These are phyloP conservation scores for Ophiostoma quercus DNA, from an alignment of 2,329 filamentous ascomycete genomes.

Conservation along the genomic window DNA sequence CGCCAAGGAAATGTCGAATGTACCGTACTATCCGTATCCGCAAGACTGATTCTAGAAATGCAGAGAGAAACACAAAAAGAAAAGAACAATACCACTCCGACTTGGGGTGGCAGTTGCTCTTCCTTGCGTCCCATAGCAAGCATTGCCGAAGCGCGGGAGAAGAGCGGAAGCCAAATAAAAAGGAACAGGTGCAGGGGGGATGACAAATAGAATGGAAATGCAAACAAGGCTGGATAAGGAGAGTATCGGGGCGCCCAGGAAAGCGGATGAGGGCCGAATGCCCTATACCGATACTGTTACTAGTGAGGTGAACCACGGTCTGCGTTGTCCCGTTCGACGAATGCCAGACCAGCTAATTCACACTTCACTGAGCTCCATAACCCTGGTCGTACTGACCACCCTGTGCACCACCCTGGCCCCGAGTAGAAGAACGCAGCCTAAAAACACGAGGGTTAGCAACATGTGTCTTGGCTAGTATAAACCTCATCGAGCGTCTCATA, in stretches of 20 bases:
- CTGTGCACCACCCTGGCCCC: constrained; percentile 43
- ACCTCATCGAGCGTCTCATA: constrained; percentile 6
- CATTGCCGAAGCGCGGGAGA: not conserved
- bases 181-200: not conserved
- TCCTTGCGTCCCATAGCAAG: not conserved
- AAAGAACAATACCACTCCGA: not conserved
- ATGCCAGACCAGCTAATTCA: not conserved
- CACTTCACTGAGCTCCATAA: constrained; percentile 29
- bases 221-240: constrained; percentile 10
- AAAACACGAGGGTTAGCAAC: not conserved
- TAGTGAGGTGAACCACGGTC: not conserved
- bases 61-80: not conserved
- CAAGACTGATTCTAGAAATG: not conserved
- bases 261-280: constrained; percentile 17
- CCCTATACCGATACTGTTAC: constrained; percentile 17
- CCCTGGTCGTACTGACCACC: constrained; percentile 35
- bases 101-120: not conserved
- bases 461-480: not conserved
- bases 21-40: not conserved
- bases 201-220: not conserved
- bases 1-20: not conserved
- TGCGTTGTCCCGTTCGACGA: constrained; percentile 6
- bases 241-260: constrained; percentile 8
- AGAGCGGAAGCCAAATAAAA: not conserved
- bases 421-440: constrained; percentile 74